Evolutionary conservation across 805 yeast species (phyloP), one percentile per base, ranked within the genome.

Genomic region (Kluyveromyces lactis): DNA sequence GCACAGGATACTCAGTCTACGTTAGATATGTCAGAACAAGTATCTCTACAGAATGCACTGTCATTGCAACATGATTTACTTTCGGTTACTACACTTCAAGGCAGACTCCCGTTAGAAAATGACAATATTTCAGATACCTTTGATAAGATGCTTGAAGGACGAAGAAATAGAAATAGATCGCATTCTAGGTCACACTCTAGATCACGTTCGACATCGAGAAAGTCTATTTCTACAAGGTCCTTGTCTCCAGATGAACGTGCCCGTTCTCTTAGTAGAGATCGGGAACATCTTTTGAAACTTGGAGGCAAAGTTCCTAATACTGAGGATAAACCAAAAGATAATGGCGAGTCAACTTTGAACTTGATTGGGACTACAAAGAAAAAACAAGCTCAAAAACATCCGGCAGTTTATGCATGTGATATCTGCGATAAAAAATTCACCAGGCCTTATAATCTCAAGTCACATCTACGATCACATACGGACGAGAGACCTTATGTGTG

Each of bases 401-500:
- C 60, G 11, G 52, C 60, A 9, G 41, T 49, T 8, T 59, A 54
- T 60, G 81, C 81, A 2, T 90, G 97, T 59, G 78, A 79, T 42
- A 62, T 84, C 31, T 90, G 98, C 62, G 87, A 79, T 30, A 87
- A 86, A 61, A 67, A 80, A 36, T 90, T 90, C 58, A 90, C 97
- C 2, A 66, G 97, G 40, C 95, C 96, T 0, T 92, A 92, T 60
- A 92, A 92, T 56, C 67, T 90, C 48, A 86, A 90, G 50, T 85
- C 95, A 0, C 98, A 90, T 62, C 66, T 84, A 54, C 68, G 96
- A 42, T 90, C 97, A 0, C 98, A 85, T 57, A 83, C 94, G 0
- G 82, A 82, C 54, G 94, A 84, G 53, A 64, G 87, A 39, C 94
- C 92, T 4, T 84, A 75, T 52, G 68, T 75, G 6, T 84, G 95